These are phyloP conservation scores for Pseudozyma sp. DNA, from an alignment of 1,284 basidiomycete species.

Conservation along the genomic window DNA sequence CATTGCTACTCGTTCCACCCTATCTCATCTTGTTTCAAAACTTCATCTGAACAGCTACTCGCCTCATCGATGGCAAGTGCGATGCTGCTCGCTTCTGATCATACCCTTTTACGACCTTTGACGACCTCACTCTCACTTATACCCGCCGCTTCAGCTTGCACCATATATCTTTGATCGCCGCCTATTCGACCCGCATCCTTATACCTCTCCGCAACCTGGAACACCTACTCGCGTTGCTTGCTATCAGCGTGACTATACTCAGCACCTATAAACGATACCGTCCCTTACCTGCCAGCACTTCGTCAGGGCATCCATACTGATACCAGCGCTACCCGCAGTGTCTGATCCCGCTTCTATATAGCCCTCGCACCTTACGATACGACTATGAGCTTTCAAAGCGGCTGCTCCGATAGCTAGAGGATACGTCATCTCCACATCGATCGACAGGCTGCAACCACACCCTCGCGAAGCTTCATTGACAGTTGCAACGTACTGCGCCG, in stretches of 20 bases:
- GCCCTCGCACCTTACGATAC: background rate
- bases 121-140: constrained; percentile 17
- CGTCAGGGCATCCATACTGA: background rate
- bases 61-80: background rate
- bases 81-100: background rate
- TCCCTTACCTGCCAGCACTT: background rate
- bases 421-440: background rate
- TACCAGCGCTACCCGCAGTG: background rate
- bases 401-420: constrained; percentile 4
- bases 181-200: background rate
- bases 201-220: background rate
- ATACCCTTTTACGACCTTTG: constrained; percentile 21
- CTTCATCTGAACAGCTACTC: background rate
- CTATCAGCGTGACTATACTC: no score
- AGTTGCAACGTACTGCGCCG: background rate
- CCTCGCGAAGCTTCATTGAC: background rate
- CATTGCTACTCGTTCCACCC: background rate
- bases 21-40: background rate
- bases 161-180: background rate
- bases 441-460: no score
- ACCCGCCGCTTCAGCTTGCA: constrained; percentile 10
- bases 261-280: no score
- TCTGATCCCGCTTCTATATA: background rate
- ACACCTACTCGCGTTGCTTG: no score
- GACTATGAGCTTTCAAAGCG: constrained; percentile 8